Conservation (phyloP, 495 filamentous ascomycete genomes). For the Aspergillus mulundensis region DNA sequence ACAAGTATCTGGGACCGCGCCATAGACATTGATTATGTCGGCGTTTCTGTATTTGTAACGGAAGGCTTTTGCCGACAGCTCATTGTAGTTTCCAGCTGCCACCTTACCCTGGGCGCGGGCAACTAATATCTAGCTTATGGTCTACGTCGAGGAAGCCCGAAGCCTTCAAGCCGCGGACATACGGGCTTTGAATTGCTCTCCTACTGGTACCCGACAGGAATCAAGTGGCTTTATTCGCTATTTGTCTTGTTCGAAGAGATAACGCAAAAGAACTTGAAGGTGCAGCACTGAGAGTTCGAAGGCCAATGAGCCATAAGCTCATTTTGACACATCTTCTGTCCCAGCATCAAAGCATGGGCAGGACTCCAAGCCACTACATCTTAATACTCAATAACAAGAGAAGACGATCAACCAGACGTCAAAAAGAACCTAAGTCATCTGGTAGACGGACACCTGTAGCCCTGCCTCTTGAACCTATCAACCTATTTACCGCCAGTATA, state of each 20-base stretch:
- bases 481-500: conserved; percentile 36
- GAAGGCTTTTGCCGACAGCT: too few relatives aligned
- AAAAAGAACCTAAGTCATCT: neutral
- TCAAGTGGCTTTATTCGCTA: neutral
- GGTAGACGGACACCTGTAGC: neutral
- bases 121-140: too few relatives aligned
- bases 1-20: neutral
- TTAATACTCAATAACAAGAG: too few relatives aligned
- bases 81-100: neutral
- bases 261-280: neutral
- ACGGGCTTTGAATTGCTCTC: too few relatives aligned
- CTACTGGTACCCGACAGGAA: neutral
- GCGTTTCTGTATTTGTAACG: too few relatives aligned
- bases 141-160: too few relatives aligned
- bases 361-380: too few relatives aligned
- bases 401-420: too few relatives aligned
- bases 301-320: neutral
- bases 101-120: neutral
- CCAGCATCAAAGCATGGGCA: too few relatives aligned
- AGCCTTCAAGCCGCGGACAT: too few relatives aligned
- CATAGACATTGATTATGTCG: too few relatives aligned
- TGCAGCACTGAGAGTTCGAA: neutral
- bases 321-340: neutral
- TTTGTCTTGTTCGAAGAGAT: neutral
- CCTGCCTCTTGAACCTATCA: neutral